These are phyloP conservation scores for Aspergillus pseudoglaucus DNA, from an alignment of 2,329 filamentous ascomycete genomes.

Conservation along the genomic window DNA sequence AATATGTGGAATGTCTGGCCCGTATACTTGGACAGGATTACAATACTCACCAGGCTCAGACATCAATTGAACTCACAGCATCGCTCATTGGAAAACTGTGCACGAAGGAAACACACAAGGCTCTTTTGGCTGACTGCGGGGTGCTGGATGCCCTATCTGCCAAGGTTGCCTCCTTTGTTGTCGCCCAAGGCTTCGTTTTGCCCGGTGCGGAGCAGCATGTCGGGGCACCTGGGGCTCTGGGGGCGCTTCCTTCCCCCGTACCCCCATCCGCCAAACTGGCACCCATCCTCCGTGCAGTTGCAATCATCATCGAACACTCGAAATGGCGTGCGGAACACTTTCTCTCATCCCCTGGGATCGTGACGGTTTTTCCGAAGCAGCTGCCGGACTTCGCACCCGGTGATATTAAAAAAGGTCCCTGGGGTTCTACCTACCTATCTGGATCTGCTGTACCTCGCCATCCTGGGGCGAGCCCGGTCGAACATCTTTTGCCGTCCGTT, in stretches of 20 bases:
- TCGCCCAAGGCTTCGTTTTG: constrained; percentile 61
- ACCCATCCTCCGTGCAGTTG: constrained; percentile 69
- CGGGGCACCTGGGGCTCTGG: constrained; percentile 49
- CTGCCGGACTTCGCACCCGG: constrained; percentile 46
- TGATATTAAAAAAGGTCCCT: constrained; percentile 46
- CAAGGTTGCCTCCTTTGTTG: constrained; percentile 64
- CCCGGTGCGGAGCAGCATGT: constrained; percentile 55
- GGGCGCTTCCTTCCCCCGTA: constrained; percentile 57
- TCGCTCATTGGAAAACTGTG: constrained; percentile 57
- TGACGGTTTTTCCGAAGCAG: constrained; percentile 60
- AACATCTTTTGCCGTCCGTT: constrained; percentile 55
- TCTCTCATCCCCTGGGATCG: constrained; percentile 60
- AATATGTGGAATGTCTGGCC: constrained; percentile 57
- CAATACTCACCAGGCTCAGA: constrained; percentile 47
- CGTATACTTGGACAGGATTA: constrained; percentile 59
- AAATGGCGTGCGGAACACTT: constrained; percentile 69
- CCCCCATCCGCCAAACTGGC: constrained; percentile 55
- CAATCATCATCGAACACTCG: constrained; percentile 70
- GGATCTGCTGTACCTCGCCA: constrained; percentile 45
- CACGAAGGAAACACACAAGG: constrained; percentile 62
- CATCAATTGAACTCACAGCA: constrained; percentile 37
- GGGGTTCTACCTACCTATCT: constrained; percentile 49
- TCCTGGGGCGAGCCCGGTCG: constrained; percentile 51
- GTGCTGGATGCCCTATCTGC: constrained; percentile 72
- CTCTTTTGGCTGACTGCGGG: constrained; percentile 62